Base-by-base conservation (phyloP, 1,139 yeast species). In the Magnusiomyces magnusii region DNA sequence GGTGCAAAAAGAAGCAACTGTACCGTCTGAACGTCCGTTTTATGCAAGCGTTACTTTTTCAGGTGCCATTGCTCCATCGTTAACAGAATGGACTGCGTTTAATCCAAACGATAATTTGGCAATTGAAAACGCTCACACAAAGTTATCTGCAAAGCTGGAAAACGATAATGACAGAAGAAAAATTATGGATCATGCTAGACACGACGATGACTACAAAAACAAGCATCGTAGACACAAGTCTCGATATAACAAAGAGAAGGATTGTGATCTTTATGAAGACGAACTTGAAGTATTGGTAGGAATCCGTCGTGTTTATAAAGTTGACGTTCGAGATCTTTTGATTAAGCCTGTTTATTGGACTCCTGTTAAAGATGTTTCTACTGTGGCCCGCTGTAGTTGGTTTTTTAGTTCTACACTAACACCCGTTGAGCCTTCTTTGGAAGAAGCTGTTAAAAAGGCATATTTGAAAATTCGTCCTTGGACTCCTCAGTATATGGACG, bases 261-360 rank as follows among this genome's bases (percentile, higher is more conserved):
- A 44, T 5, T 7, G 36, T 52, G 10, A 24, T 24, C 2, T n/a
- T n/a, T 31, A 51, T n/a, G 47, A 36, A 17, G 39, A 55, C 2
- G 62, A 61, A 13, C 58, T 56, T 10, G 65, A 66, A 15, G 67
- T 73, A 1, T 61, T 71, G 17, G 78, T 75, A 2, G 78, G 78
- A 10, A 61, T 67, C 56, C 69, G 71, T 47, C 68, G 74, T 2
- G 62, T 75, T n/a, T 72, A 74, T 59, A 64, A 67, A 39, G 75
- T 73, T 7, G 66, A 68, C 25, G 51, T 67, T 28, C 53, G 60
- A n/a, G 60, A 63, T 7, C 59, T 59, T 53, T 47, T 59, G 13
- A 57, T 75, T 62, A 59, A 64, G 52, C 78, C 78, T 0, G 68
- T 74, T 1, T 75, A 75, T 60, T 75, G 78, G 78, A 61, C 68